These are phyloP conservation scores for Cichorium intybus DNA, from an alignment of 140 eudicot genomes.

Conservation along the genomic window DNA sequence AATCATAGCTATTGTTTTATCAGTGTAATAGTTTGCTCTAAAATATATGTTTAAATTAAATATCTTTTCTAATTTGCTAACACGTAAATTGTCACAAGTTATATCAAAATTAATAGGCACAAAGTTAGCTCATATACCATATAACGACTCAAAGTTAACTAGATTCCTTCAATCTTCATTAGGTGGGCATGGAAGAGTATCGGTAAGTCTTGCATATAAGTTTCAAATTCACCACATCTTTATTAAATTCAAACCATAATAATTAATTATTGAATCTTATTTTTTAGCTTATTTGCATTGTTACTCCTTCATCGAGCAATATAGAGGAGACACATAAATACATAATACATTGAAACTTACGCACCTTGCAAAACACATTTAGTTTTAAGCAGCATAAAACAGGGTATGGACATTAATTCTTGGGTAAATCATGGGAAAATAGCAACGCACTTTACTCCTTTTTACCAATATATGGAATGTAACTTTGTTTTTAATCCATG, in stretches of 20 bases:
- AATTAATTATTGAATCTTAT: constrained; percentile 3
- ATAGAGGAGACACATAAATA: constrained; percentile 97
- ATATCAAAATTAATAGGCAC: constrained; percentile 86
- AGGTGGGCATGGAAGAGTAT: constrained; percentile 96
- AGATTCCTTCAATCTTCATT: constrained; percentile 92
- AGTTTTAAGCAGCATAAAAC: constrained; percentile 94
- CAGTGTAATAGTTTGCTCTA: constrained; percentile 40
- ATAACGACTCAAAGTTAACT: constrained; percentile 89
- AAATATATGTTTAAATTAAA: constrained; percentile 17
- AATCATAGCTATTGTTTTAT: constrained; percentile 40
- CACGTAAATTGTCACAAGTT: constrained; percentile 50
- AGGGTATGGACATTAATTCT: constrained; percentile 71
- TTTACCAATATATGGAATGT: no score
- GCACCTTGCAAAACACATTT: constrained; percentile 91
- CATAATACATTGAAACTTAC: constrained; percentile 92
- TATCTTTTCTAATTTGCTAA: constrained; percentile 20
- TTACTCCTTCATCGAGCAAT: constrained; percentile 95
- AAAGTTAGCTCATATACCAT: constrained; percentile 78
- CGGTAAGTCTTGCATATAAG: constrained; percentile 63
- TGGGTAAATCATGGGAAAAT: no score
- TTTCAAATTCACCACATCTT: no score
- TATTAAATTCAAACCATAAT: background rate
- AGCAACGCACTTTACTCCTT: no score
- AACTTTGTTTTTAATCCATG: no score
- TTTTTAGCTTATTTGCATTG: constrained; percentile 81